phyloP scores from a whole-genome alignment of 2,329 filamentous ascomycete genomes.

The Fusarium solani-melongenae region DNA sequence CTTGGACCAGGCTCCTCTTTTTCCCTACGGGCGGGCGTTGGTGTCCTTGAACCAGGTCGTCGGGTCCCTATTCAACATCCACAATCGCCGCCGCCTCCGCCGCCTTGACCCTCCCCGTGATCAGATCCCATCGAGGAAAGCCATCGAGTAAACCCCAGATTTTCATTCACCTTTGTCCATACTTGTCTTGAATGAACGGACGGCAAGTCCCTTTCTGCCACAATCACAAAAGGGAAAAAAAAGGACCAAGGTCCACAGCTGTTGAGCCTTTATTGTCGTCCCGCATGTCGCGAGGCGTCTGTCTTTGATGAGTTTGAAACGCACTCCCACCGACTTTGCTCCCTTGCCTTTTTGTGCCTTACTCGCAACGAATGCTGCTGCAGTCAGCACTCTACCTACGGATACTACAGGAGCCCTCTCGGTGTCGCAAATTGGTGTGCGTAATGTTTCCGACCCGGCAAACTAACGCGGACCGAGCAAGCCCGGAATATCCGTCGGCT shows the following conservation, averaged over 20 bases:
- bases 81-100: conserved; percentile 2
- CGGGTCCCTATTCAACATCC: conserved; percentile 17
- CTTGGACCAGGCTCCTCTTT: background rate
- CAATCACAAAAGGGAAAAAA: background rate
- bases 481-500: conserved; percentile 4
- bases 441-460: background rate
- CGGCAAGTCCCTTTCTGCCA: conserved; percentile 6
- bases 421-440: background rate
- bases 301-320: conserved; percentile 24
- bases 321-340: background rate
- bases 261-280: conserved; percentile 4
- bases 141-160: conserved; percentile 12
- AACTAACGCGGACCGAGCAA: background rate
- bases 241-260: conserved; percentile 13
- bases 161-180: background rate
- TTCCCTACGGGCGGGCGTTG: background rate
- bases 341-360: background rate
- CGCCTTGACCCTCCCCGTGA: background rate
- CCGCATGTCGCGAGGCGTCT: conserved; percentile 22
- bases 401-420: background rate
- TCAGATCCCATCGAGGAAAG: conserved; percentile 8
- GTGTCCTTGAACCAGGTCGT: conserved; percentile 16
- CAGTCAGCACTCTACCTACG: background rate
- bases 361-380: background rate
- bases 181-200: conserved; percentile 3